Evolutionary conservation across 495 filamentous ascomycete genomes (phyloP), one percentile per base, ranked within the genome.

Genomic region (Penicillium arizonense): DNA sequence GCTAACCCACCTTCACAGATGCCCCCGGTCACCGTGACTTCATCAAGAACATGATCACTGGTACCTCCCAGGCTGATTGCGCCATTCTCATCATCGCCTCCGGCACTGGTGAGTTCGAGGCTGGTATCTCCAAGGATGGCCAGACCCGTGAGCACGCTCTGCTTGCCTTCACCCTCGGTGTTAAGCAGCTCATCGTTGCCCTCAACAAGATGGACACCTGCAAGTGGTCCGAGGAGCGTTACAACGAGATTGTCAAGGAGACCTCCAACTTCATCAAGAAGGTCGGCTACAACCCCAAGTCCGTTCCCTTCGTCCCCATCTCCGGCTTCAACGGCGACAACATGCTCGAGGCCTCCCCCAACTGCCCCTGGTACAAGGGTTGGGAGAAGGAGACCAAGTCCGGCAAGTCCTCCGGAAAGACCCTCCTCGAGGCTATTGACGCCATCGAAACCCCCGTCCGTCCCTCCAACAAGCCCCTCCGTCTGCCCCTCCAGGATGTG

Each of bases 21-120:
- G 94, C 94, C 80, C 94, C 94, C 68, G 94, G 94, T 79, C 94
- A 98, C 81, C 94, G 94, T 90, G 94, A 98, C 74, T 98, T 98
- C 83, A 98, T 98, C 89, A 98, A 98, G 94, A 97, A 96, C 89
- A 98, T 98, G 94, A 98, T 97, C 83, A 97, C 94, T 82, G 94
- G 94, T 89, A 97, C 94, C 69, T 97, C 94, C 73, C 94, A 97
- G 85, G 95, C 95, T 70, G 94, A 98, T 73, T 97, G 92, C 80
- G 94, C 95, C 69, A 89, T 98, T 78, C 93, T 98, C 85, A 97
- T 98, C 82, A 98, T 98, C 80, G 94, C 93, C 67, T 91, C 94
- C 69, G 94, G 94, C 81, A 96, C 92, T 89, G 94, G 94, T 96
- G 94, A 98, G 84, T 98, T 98, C 85, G 94, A 98, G 87, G 94